Evolutionary conservation across 164 flowering plant genomes (phyloP), one percentile per base, ranked within the genome.

Genomic region (Magnolia kwangsiensis): DNA sequence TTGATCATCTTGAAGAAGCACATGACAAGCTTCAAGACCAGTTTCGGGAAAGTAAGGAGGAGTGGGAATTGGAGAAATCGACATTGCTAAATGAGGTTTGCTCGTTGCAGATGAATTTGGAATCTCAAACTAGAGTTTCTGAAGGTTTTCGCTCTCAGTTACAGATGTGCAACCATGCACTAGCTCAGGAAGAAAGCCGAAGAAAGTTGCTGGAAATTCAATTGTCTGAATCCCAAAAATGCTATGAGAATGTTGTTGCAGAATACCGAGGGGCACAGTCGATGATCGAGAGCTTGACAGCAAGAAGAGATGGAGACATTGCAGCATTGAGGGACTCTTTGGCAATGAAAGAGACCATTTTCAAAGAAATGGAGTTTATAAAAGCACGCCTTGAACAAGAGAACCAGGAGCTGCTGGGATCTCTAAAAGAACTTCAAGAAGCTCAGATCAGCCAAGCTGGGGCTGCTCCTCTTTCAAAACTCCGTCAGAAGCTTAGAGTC

Each of bases 1-100:
- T 90, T 66, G 55, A 78, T 11, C 90, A 89, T 81, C 90, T 92
- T 16, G 86, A 89, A 81, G 89, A 90, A 81, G 94, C 90, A 58
- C 85, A 88, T 50, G 45, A 83, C 21, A 87, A 81, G 81, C 81
- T 89, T 66, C 82, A 80, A 67, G 71, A 76, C 18, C 79, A 88
- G 75, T 87, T 88, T 68, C 77, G 31, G 51, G 72, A 58, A 20
- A 81, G 81, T 67, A 86, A 83, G 80, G 78, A 80, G 63, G 87
- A 86, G 69, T 90, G 96, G 92, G 87, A 83, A 65, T 75, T 24
- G 71, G 93, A 90, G 79, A 89, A 80, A 83, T 69, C 77, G 1
- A 58, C 68, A 66, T 67, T 90, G 70, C 68, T 88, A 21, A 87
- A 87, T 59, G 88, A 82, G 51, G 78, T 86, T 14, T 84, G 85